phyloP scores from a whole-genome alignment of 2,329 filamentous ascomycete species.

The Myriangium duriaei region DNA sequence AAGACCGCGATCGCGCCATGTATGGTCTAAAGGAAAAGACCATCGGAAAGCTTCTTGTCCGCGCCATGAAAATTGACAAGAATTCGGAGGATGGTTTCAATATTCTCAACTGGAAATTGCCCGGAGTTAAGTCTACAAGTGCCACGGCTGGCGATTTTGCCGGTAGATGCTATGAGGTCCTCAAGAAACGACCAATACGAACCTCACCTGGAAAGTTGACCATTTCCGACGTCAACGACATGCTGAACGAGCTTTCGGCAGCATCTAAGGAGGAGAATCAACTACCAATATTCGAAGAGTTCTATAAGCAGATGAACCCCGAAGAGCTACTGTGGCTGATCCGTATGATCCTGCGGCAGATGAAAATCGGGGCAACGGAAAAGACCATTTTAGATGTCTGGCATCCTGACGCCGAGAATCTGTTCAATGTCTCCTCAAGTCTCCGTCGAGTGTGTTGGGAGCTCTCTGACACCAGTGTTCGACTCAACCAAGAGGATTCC shows the following conservation, averaged over 20 bases:
- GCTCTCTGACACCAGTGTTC: constrained; percentile 57
- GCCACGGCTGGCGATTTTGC: constrained; percentile 82
- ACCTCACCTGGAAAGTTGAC: constrained; percentile 64
- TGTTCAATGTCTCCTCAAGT: constrained; percentile 83
- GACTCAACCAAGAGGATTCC: constrained; percentile 62
- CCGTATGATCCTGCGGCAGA: constrained; percentile 75
- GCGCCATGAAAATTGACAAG: constrained; percentile 81
- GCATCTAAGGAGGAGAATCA: constrained; percentile 75
- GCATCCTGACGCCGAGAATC: constrained; percentile 40
- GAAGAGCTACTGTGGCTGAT: constrained; percentile 92
- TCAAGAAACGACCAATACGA: constrained; percentile 71
- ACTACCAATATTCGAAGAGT: constrained; percentile 63
- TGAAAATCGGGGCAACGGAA: constrained; percentile 68
- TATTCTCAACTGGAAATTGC: constrained; percentile 84
- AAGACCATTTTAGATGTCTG: constrained; percentile 67
- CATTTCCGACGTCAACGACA: constrained; percentile 78
- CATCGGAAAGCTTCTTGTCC: constrained; percentile 82
- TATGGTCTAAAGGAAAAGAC: constrained; percentile 90
- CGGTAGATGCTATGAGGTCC: constrained; percentile 72
- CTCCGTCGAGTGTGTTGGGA: constrained; percentile 91
- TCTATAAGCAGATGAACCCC: constrained; percentile 84
- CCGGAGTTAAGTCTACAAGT: constrained; percentile 51
- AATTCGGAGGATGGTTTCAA: constrained; percentile 80
- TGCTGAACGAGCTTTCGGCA: constrained; percentile 65
- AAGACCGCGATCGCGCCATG: constrained; percentile 81